Evolutionary conservation across 2,329 filamentous ascomycete species (phyloP).

Genomic region (Curvularia spicifera): DNA sequence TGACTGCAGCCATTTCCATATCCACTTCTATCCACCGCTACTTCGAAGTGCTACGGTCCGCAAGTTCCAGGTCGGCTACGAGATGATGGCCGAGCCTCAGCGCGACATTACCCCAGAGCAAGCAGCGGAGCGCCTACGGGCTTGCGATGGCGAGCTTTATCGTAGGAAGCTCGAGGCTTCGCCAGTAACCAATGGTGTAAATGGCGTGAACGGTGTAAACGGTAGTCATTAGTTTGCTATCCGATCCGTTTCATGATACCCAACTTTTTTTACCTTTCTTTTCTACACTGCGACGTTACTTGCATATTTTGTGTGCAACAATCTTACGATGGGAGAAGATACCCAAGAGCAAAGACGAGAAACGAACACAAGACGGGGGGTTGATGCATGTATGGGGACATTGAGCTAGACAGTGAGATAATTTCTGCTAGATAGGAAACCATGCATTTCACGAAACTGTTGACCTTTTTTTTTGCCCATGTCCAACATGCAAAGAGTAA

Average conservation of each 20-base stretch:
- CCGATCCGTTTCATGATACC: neutral
- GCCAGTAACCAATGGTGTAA: slow-evolving; percentile 25
- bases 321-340: slow-evolving; percentile 7
- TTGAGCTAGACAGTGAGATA: neutral
- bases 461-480: neutral
- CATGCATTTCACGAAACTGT: neutral
- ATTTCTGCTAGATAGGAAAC: neutral
- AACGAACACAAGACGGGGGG: neutral
- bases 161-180: slow-evolving; percentile 61
- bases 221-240: slow-evolving; percentile 2
- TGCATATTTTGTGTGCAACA: slow-evolving; percentile 1
- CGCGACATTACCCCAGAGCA: slow-evolving; percentile 97
- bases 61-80: slow-evolving; percentile 96
- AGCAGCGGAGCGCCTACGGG: slow-evolving; percentile 77
- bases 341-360: slow-evolving; percentile 1
- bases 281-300: neutral
- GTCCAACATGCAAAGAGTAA: neutral
- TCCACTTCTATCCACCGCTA: slow-evolving; percentile 97
- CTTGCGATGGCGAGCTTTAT: slow-evolving; percentile 83
- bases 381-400: neutral
- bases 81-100: slow-evolving; percentile 97
- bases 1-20: slow-evolving; percentile 87
- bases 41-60: slow-evolving; percentile 90
- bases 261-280: neutral
- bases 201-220: slow-evolving; percentile 19